Base-by-base conservation (phyloP, 2,329 filamentous ascomycete species). In the Aspergillus fijiensis region DNA sequence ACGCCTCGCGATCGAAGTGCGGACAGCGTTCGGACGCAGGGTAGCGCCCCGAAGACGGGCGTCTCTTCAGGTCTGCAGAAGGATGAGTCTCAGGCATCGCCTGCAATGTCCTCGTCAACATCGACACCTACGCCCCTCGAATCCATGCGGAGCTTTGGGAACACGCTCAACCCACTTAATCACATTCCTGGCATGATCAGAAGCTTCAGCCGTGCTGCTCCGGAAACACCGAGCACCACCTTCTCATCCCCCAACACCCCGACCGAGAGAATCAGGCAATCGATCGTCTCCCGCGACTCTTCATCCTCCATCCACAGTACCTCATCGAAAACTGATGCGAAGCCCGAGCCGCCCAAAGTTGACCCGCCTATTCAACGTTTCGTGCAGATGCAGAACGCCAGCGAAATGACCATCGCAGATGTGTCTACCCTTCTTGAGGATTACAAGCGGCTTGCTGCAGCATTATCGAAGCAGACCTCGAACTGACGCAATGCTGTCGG, bases 131-230 rank as follows among this genome's bases (percentile, higher is more conserved):
- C 88, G 3, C 87, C 89, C 12, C 85, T 96, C 2, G 91, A 96
- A 64, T 91, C 91, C 12, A 88, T 96, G 80, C 87, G 90, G 57
- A 94, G 85, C 72, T 83, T 96, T 61, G 88, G 91, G 42, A 95
- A 85, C 72, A 88, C 89, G 0, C 80, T 96, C 35, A 96, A 96
- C 69, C 92, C 92, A 3, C 88, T 96, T 73, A 91, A 87, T 49
- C 86, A 91, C 55, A 85, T 96, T 55, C 87, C 89, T 9, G 83
- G 87, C 35, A 92, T 95, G 72, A 89, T 96, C 66, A 86, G 89
- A 58, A 88, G 87, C 0, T 94, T 96, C 68, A 90, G 91, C 27
- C 76, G 78, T 50, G 73, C 65, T 45, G 62, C 71, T 2, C 70
- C 80, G 23, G 75, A 80, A 11, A 55, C 53, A 21, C 76, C 80